Base-by-base conservation (phyloP, 1,284 basidiomycete genomes). In the Inonotus hispidus region DNA sequence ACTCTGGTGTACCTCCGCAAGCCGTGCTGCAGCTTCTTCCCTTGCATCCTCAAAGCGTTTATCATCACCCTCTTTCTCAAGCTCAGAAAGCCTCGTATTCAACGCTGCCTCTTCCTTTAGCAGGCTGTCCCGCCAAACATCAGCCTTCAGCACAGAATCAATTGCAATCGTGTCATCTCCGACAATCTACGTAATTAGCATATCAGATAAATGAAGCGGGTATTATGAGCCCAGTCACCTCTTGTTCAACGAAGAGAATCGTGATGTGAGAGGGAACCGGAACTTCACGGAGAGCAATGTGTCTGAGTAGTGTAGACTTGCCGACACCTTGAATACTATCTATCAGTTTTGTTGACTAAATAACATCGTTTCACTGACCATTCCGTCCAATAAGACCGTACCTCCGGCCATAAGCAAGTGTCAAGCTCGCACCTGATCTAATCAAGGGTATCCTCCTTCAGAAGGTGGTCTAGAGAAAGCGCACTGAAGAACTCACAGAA, bases 191-290 rank as follows among this genome's bases (percentile, higher is more conserved):
- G 32, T 16, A 54, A 25, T 5, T n/a, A 7, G 37, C 55, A 10
- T 16, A 25, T 27, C 3, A 43, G 53, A 8, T 8, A 37, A 45
- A 16, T 13, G 21, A n/a, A n/a, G 32, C 38, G 45, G 13, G 21
- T 21, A 46, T 65, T 62, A 23, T 11, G 27, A 23, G 21, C 16
- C 8, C 27, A 66, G 75, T 59, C 63, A 92, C 92, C 75, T 99
- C 97, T 77, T 99, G 97, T 73, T 99, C 97, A 64, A 99, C 97
- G 71, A 99, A 97, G 35, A 99, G 80, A 64, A 99, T 95, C 1
- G 93, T 95, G 70, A 99, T 97, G 72, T 98, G 92, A 0, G 91
- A 79, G 10, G 95, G 94, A 62, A 97, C 90, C 10, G 93, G 88
- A 11, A 99, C 88, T 70, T 99, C 97, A 70, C 97, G 87, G 77